A percentile compares a stretch with the other conserved stretches of the same genome.
phyloP scores from a whole-genome alignment of 2,329 filamentous ascomycete species.

The Colletotrichum horii region DNA sequence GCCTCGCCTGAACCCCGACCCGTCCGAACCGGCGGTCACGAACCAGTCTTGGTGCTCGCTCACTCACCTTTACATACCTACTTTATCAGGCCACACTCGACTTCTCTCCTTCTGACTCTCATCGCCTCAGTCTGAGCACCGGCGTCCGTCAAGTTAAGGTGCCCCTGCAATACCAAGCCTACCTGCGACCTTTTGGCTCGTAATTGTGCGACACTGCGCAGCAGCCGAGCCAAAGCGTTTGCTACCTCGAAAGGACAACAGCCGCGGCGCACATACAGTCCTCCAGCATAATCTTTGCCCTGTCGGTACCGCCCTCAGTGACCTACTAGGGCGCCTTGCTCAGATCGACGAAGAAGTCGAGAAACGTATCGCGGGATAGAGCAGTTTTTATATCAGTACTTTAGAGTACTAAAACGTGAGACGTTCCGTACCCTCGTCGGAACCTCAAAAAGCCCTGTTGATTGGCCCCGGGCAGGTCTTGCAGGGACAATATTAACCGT shows the following conservation, averaged over 20 bases:
- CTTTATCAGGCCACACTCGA: neutral
- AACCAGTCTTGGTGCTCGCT: neutral
- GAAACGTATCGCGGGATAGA: no score
- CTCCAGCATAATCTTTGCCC: no score
- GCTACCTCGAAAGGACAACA: neutral
- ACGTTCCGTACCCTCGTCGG: no score
- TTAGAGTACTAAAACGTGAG: no score
- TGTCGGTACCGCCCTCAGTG: no score
- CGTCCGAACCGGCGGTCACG: constrained; percentile 9
- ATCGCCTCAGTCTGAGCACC: neutral
- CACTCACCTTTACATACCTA: neutral
- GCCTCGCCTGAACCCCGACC: neutral
- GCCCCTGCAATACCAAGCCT: neutral
- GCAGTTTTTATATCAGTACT: no score
- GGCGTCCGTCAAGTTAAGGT: neutral
- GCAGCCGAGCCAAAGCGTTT: constrained; percentile 10
- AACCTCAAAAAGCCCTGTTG: no score
- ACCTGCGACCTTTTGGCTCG: neutral
- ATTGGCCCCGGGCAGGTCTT: no score
- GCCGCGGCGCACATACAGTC: neutral
- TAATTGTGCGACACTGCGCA: constrained; percentile 8
- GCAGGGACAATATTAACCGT: no score
- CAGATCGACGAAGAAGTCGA: no score
- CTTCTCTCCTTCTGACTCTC: neutral
- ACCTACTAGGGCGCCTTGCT: no score